Evolutionary conservation across 2,329 filamentous ascomycete species (phyloP), one percentile per base, ranked within the genome.

Genomic region (Neofusicoccum sp.): DNA sequence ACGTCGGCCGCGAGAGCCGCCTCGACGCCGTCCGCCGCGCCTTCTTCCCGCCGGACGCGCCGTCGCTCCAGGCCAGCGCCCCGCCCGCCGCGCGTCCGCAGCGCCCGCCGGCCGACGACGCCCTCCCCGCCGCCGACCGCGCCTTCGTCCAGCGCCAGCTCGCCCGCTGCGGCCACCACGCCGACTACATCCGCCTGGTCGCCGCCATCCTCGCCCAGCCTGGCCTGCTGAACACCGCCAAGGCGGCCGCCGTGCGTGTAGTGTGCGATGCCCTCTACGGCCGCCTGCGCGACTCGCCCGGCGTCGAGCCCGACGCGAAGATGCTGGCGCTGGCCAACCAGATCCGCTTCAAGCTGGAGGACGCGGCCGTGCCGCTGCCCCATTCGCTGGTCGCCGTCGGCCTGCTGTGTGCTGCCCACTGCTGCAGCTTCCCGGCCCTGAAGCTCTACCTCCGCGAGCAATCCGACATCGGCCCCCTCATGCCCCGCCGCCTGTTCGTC

Each of bases 291-390:
- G 4, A 40, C 6, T 12, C 2, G 12, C 31, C 24, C 6, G 3
- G 9, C 14, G 4, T 4, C 6, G 3, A 31, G 8, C n/a, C 38
- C 28, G 28, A 33, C 28, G 1, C 14, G 3, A 43, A 24, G 3
- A 43, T 56, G 51, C 38, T 56, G n/a, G 4, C 8, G 8, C 28
- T 56, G 11, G 51, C 26, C 26, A n/a, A 56, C 26, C 36, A 33
- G 11, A 56, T 56, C n/a, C 51, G 51, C n/a, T 56, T 30, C 51
- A 56, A 43, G 51, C 8, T 56, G 38, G 51, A 56, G 9, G 51
- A 56, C 9, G 26, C 38, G 6, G 2, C 28, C 2, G 16, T 51
- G 12, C 16, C 11, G 1, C 20, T 60, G 16, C 57, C 57, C 3
- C n/a, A 26, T 3, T 20, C 28, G 9, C 45, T 60, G 4, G 3